These are phyloP conservation scores for Kingdonia uniflora DNA, from an alignment of 164 flowering plant species.

Conservation along the genomic window DNA sequence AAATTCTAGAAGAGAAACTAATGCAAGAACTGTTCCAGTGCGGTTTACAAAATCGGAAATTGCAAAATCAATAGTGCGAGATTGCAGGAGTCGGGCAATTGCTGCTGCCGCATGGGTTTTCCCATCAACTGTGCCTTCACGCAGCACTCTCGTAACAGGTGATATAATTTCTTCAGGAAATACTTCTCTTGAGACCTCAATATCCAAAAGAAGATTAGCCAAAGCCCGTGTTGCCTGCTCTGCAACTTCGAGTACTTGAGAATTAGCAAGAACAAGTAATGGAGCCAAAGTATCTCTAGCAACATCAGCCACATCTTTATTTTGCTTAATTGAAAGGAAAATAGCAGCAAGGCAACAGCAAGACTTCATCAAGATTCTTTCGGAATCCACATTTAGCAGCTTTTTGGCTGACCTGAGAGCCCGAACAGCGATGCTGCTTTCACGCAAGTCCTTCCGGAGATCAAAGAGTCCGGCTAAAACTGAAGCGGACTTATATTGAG, in stretches of 20 bases:
- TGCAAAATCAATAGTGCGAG: slow-evolving; percentile 40
- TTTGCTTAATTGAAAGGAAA: slow-evolving; percentile 79
- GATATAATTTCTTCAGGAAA: slow-evolving; percentile 64
- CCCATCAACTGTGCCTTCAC: slow-evolving; percentile 67
- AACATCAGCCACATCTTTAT: slow-evolving; percentile 66
- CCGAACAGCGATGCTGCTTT: slow-evolving; percentile 70
- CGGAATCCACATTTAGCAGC: slow-evolving; percentile 64
- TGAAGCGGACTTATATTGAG: slow-evolving; percentile 86
- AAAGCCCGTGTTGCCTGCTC: slow-evolving; percentile 86
- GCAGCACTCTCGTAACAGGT: slow-evolving; percentile 80
- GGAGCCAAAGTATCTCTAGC: slow-evolving; percentile 66
- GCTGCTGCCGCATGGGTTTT: slow-evolving; percentile 93
- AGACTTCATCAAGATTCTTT: slow-evolving; percentile 52
- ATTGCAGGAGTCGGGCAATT: slow-evolving; percentile 67
- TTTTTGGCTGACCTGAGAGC: slow-evolving; percentile 57
- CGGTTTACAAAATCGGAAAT: slow-evolving; percentile 69
- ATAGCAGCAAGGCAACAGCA: slow-evolving; percentile 85
- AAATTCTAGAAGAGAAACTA: slow-evolving; percentile 72
- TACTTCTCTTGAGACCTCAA: slow-evolving; percentile 60
- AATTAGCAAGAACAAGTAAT: slow-evolving; percentile 59
- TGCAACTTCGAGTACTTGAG: slow-evolving; percentile 65
- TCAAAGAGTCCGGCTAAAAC: slow-evolving; percentile 81
- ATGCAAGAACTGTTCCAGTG: slow-evolving; percentile 81
- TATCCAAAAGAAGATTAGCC: slow-evolving; percentile 79
- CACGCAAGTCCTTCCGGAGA: slow-evolving; percentile 81